Evolutionary conservation across 208 protist species (phyloP).

Genomic region (Leptomonas pyrrhocoris): DNA sequence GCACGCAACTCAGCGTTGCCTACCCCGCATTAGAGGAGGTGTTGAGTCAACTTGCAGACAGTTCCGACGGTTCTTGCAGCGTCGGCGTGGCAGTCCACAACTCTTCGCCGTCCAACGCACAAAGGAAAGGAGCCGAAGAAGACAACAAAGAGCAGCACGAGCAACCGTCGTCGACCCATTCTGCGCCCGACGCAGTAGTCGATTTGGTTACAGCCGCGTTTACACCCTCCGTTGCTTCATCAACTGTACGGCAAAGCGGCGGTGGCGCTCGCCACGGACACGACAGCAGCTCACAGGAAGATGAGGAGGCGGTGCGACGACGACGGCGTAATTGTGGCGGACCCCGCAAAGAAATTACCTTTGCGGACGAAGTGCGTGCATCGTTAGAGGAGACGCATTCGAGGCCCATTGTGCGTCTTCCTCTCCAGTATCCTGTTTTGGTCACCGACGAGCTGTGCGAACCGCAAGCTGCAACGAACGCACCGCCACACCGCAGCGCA

Average conservation of each 20-base stretch:
- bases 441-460: background rate
- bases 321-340: conserved; percentile 23
- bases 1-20: conserved; percentile 12
- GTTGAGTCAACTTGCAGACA: conserved; percentile 20
- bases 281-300: background rate
- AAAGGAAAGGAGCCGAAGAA: background rate
- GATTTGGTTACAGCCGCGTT: too few relatives aligned
- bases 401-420: background rate
- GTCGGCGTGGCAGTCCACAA: background rate
- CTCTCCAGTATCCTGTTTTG: background rate
- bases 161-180: too few relatives aligned
- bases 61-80: background rate
- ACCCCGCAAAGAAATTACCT: conserved; percentile 29
- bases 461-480: background rate
- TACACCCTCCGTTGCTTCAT: background rate
- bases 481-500: background rate
- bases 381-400: background rate
- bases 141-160: background rate
- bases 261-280: background rate
- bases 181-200: too few relatives aligned
- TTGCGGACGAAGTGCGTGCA: conserved; percentile 17
- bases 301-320: conserved; percentile 23
- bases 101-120: background rate
- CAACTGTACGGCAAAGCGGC: background rate
- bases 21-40: conserved; percentile 31